Percentiles rank a stretch among this genome's conserved stretches.
phyloP scores from a whole-genome alignment of 768 basidiomycete genomes.

The Naganishia vaughanmartiniae region DNA sequence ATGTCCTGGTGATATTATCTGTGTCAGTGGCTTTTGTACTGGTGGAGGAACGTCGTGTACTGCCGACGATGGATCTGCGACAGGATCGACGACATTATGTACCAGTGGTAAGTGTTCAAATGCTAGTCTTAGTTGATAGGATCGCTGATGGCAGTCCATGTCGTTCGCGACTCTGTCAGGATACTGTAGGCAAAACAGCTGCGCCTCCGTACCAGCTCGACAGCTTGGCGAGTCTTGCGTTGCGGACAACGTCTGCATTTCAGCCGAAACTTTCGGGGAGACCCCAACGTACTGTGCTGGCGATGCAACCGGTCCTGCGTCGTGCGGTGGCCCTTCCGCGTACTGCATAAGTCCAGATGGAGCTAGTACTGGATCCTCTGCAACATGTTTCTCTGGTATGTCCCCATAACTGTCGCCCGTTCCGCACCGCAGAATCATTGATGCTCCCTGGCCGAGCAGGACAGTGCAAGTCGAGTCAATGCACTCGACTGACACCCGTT shows the following conservation, averaged over 20 bases:
- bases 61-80: neutral
- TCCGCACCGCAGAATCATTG: neutral
- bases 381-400: neutral
- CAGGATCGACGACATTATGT: neutral
- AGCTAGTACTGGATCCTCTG: neutral
- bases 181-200: neutral
- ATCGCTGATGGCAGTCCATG: neutral
- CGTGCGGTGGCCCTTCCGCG: neutral
- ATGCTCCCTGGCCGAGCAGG: neutral
- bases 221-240: neutral
- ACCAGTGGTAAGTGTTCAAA: neutral
- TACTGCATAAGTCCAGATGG: neutral
- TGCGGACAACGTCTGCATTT: neutral
- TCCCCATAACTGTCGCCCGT: neutral
- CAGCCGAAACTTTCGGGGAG: neutral
- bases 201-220: neutral
- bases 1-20: neutral
- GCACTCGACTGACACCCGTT: neutral
- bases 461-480: neutral
- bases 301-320: neutral
- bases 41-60: neutral
- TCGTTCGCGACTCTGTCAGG: neutral
- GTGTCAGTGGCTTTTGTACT: neutral
- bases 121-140: neutral
- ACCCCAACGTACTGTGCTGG: neutral